Conservation (phyloP, 2,329 filamentous ascomycete species). For the Sordariomycetes sp. region DNA sequence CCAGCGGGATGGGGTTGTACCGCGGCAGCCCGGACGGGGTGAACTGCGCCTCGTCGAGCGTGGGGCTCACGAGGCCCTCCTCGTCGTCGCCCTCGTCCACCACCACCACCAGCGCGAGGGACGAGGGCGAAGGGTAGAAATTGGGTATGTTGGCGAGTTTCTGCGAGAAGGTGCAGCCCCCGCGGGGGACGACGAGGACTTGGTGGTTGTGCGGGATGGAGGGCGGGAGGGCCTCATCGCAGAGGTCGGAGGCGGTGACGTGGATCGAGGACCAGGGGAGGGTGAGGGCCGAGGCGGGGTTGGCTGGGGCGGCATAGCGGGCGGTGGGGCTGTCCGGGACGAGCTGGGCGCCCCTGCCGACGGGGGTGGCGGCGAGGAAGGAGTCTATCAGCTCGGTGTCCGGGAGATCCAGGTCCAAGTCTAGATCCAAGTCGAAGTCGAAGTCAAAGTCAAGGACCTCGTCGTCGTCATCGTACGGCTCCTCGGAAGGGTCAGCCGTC, state of each 20-base stretch:
- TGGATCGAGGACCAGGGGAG: conserved; percentile 63
- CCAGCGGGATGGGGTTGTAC: conserved; percentile 65
- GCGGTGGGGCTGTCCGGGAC: conserved; percentile 46
- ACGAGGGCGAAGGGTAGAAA: conserved; percentile 48
- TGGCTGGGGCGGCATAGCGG: conserved; percentile 38
- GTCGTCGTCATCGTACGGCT: neutral
- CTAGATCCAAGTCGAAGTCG: conserved; percentile 13
- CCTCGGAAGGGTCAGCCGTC: conserved; percentile 3
- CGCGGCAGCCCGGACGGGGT: conserved; percentile 60
- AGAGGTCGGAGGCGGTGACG: conserved; percentile 54
- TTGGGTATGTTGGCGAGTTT: conserved; percentile 82
- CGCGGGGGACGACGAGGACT: conserved; percentile 71
- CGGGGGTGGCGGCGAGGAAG: conserved; percentile 41
- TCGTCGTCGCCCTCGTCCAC: conserved; percentile 34
- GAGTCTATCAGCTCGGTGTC: conserved; percentile 28
- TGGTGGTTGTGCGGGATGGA: conserved; percentile 49
- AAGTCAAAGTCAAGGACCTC: conserved; percentile 4
- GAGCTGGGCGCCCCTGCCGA: conserved; percentile 52
- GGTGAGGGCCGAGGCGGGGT: conserved; percentile 23
- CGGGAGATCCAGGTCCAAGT: conserved; percentile 17
- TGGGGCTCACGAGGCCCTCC: conserved; percentile 39
- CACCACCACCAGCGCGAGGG: conserved; percentile 73
- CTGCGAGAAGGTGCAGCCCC: conserved; percentile 71
- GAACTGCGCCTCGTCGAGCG: conserved; percentile 65
- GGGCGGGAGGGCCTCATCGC: conserved; percentile 46